Percentiles rank a stretch among this genome's conserved stretches.
Evolutionary conservation across 2,329 filamentous ascomycete genomes (phyloP).

Genomic region (Cercospora zeina): DNA sequence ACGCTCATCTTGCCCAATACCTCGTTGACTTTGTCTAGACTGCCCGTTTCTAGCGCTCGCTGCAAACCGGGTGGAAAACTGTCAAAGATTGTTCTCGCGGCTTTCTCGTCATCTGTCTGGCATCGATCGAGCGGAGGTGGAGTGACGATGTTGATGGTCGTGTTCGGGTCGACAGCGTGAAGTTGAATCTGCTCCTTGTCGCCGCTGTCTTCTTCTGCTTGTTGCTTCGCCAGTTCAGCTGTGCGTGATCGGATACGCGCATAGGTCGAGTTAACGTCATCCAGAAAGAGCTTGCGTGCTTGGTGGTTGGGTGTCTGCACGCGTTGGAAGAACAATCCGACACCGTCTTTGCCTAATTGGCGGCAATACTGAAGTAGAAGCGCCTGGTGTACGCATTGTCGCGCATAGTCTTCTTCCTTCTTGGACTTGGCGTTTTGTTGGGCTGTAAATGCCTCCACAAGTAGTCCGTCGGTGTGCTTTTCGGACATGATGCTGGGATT

Average conservation of each 20-base stretch:
- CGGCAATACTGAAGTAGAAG: conserved; percentile 93
- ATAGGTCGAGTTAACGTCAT: conserved; percentile 90
- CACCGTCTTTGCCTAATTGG: conserved; percentile 81
- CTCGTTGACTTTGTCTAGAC: conserved; percentile 82
- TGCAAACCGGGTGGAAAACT: conserved; percentile 78
- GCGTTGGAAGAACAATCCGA: conserved; percentile 91
- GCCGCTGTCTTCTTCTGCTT: conserved; percentile 54
- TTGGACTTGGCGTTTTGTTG: conserved; percentile 67
- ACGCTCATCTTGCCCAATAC: conserved; percentile 86
- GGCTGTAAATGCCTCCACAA: conserved; percentile 88
- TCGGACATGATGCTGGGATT: conserved; percentile 79
- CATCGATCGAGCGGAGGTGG: conserved; percentile 73
- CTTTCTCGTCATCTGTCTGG: conserved; percentile 59
- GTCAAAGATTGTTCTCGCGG: conserved; percentile 75
- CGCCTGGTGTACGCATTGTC: conserved; percentile 89
- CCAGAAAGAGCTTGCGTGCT: conserved; percentile 84
- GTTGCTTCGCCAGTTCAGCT: conserved; percentile 67
- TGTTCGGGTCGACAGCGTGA: conserved; percentile 84
- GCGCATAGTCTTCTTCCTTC: conserved; percentile 61
- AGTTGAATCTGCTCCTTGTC: conserved; percentile 96
- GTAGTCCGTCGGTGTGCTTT: conserved; percentile 83
- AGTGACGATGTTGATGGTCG: conserved; percentile 88
- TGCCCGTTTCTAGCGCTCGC: conserved; percentile 82
- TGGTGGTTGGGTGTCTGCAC: conserved; percentile 88
- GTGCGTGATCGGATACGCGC: conserved; percentile 75